Evolutionary conservation across 2,329 filamentous ascomycete species (phyloP).

Genomic region (Ambrosiella beaveri): DNA sequence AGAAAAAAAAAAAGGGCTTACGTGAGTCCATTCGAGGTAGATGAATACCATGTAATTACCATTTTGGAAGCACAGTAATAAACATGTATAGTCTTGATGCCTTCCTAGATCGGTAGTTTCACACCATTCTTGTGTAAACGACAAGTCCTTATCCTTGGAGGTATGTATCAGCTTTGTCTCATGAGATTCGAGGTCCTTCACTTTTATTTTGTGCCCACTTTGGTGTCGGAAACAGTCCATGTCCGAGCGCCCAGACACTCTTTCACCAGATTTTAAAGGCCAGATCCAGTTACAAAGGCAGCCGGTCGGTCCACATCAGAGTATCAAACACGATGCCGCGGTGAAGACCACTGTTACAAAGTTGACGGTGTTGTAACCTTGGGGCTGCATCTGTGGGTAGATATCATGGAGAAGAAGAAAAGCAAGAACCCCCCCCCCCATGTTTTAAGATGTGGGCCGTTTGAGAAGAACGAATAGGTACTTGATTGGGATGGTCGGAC

Average conservation of each 20-base stretch:
- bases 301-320: not conserved
- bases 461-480: not conserved
- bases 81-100: too few relatives aligned
- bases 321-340: not conserved
- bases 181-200: not conserved
- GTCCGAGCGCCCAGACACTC: not conserved
- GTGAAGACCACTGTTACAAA: not conserved
- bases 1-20: too few relatives aligned
- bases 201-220: not conserved
- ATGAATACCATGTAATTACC: too few relatives aligned
- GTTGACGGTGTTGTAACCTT: constrained; percentile 1
- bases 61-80: too few relatives aligned
- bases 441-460: too few relatives aligned
- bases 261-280: not conserved
- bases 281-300: not conserved
- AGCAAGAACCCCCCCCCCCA: too few relatives aligned
- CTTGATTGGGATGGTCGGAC: not conserved
- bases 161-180: constrained; percentile 12
- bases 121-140: not conserved
- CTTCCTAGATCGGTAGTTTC: not conserved
- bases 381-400: not conserved
- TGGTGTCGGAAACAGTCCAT: not conserved
- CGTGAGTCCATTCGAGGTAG: too few relatives aligned
- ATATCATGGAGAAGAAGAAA: too few relatives aligned
- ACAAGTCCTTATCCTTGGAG: not conserved